Evolutionary conservation across 108 stramenopile species (phyloP).

Genomic region (Cyclotella atomus): DNA sequence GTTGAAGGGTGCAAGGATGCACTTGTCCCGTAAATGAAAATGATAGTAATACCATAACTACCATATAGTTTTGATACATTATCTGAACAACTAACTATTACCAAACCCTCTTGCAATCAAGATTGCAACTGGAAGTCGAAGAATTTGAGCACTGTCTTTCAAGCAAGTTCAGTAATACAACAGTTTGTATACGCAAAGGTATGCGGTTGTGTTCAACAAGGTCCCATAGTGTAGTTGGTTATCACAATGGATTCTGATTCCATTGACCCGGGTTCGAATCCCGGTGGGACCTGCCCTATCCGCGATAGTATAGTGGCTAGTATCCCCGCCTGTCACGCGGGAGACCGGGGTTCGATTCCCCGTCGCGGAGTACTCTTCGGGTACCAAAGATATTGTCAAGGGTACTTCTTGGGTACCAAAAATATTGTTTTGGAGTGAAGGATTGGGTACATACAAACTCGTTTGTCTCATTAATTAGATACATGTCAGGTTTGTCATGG

Average conservation of each 20-base stretch:
- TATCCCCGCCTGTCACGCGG: constrained; percentile 99
- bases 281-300: constrained; percentile 45
- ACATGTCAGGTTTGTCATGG: no score
- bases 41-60: no score
- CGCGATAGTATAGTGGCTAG: constrained; percentile 98
- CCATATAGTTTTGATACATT: no score
- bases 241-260: constrained; percentile 56
- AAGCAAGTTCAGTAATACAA: background rate
- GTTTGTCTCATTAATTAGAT: no score
- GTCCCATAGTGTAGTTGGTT: constrained; percentile 52
- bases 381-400: no score
- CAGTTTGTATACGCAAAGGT: background rate
- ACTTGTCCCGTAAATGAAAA: no score
- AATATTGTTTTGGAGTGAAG: no score
- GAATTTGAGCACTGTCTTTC: background rate
- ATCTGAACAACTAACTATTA: background rate
- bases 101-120: background rate
- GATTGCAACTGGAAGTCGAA: background rate
- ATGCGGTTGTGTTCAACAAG: background rate
- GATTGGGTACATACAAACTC: no score
- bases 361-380: constrained; percentile 80
- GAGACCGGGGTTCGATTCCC: constrained; percentile 98
- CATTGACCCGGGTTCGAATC: constrained; percentile 52
- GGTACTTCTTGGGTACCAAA: background rate
- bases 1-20: no score